Percentiles rank a stretch among this genome's conserved stretches.
Evolutionary conservation across 2,329 filamentous ascomycete genomes (phyloP).

Genomic region (Cladosporium sp.): DNA sequence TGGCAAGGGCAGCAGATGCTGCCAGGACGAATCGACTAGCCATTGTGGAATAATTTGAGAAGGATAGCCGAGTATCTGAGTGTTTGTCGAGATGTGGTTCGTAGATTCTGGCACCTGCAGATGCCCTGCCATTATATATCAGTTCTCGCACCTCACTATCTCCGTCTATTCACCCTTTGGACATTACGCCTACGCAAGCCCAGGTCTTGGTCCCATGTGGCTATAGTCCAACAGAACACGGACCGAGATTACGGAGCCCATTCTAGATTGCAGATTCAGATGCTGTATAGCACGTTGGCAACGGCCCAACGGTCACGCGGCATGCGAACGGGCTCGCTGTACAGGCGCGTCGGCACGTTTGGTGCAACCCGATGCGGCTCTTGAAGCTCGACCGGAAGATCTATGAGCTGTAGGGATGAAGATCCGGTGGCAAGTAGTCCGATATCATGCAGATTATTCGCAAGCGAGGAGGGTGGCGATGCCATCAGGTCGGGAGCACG

Average conservation of each 20-base stretch:
- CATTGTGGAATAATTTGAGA: background rate
- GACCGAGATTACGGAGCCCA: constrained; percentile 9
- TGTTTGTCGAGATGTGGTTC: background rate
- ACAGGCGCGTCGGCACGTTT: background rate
- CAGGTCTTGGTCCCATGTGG: background rate
- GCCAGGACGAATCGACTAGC: background rate
- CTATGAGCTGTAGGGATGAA: background rate
- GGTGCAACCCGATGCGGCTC: background rate
- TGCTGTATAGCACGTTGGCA: constrained; percentile 8
- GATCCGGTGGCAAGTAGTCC: background rate
- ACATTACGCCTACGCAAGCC: background rate
- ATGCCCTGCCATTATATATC: background rate
- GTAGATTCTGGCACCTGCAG: background rate
- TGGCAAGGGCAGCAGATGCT: constrained; percentile 11
- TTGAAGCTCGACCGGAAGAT: background rate
- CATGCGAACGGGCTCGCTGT: background rate
- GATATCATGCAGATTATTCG: background rate
- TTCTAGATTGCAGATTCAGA: constrained; percentile 17
- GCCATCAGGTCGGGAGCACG: background rate
- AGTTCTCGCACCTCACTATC: background rate
- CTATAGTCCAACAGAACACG: background rate
- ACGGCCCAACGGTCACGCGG: constrained; percentile 12
- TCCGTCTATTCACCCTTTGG: constrained; percentile 7
- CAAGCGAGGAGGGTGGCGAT: background rate
- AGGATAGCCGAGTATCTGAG: background rate